Evolutionary conservation across 2,329 filamentous ascomycete genomes (phyloP).

Genomic region (Tympanopsis confertula): DNA sequence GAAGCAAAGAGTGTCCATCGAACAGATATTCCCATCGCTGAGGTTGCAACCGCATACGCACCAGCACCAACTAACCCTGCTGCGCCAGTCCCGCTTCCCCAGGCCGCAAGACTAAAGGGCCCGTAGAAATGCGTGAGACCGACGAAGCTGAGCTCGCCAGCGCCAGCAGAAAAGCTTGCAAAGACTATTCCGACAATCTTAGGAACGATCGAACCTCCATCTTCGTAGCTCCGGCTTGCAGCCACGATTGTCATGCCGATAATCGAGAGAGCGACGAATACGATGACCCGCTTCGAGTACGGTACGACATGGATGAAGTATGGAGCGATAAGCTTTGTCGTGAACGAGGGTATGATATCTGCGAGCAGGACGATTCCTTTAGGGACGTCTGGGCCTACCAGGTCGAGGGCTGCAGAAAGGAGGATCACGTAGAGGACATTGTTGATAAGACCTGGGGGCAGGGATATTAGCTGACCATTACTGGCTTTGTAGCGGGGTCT

Average conservation of each 20-base stretch:
- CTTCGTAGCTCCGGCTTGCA: conserved; percentile 33
- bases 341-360: conserved; percentile 58
- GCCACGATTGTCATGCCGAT: conserved; percentile 60
- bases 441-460: conserved; percentile 55
- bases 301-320: conserved; percentile 62
- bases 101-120: conserved; percentile 54
- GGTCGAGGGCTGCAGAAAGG: conserved; percentile 58
- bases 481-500: too few relatives aligned
- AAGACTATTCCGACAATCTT: conserved; percentile 59
- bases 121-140: conserved; percentile 64
- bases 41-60: conserved; percentile 56
- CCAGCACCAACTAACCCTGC: conserved; percentile 59
- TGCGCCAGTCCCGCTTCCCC: conserved; percentile 61
- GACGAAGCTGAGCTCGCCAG: conserved; percentile 57
- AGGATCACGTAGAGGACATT: conserved; percentile 70
- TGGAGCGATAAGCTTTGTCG: conserved; percentile 55
- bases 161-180: conserved; percentile 54
- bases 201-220: conserved; percentile 35
- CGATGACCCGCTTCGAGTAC: conserved; percentile 46
- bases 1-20: conserved; percentile 47
- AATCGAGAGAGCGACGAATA: conserved; percentile 49
- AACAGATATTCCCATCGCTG: conserved; percentile 46
- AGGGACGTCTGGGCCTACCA: conserved; percentile 56
- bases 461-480: too few relatives aligned
- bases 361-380: conserved; percentile 62